These are phyloP conservation scores for Salix arbutifolia DNA, from an alignment of 345 rosid species.

Conservation along the genomic window DNA sequence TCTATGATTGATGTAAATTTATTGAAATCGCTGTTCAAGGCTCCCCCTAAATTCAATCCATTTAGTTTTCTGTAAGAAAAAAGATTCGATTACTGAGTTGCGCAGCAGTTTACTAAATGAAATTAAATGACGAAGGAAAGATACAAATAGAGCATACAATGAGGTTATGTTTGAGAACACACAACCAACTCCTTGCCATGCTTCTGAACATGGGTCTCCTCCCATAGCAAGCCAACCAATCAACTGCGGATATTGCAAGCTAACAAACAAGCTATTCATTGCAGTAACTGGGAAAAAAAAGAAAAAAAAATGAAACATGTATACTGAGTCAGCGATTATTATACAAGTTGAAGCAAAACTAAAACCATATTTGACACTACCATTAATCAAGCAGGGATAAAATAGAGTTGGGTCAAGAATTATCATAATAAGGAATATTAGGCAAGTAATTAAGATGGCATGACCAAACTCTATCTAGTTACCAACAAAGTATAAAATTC, in stretches of 20 bases:
- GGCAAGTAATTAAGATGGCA: neutral
- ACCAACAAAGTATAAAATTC: neutral
- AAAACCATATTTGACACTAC: neutral
- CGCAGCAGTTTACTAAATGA: neutral
- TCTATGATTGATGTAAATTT: slow-evolving; percentile 57
- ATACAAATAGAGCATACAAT: slow-evolving; percentile 45
- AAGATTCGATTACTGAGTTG: neutral
- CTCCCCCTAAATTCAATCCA: slow-evolving; percentile 63
- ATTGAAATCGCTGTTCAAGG: slow-evolving; percentile 43
- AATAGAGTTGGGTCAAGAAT: neutral
- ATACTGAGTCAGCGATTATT: too few species aligned
- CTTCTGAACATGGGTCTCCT: slow-evolving; percentile 91
- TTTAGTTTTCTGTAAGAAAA: slow-evolving; percentile 54
- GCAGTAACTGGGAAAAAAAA: slow-evolving; percentile 50
- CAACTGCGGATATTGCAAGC: slow-evolving; percentile 63
- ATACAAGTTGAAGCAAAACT: neutral
- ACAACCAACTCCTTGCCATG: slow-evolving; percentile 85
- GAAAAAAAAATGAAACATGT: neutral
- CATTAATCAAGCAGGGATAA: neutral
- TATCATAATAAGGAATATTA: neutral
- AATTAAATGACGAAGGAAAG: slow-evolving; percentile 10
- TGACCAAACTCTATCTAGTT: neutral
- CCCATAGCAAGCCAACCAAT: slow-evolving; percentile 66
- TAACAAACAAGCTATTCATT: slow-evolving; percentile 55
- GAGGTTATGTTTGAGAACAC: slow-evolving; percentile 71